phyloP scores from a whole-genome alignment of 495 filamentous ascomycete species.

The Neurospora sp. region DNA sequence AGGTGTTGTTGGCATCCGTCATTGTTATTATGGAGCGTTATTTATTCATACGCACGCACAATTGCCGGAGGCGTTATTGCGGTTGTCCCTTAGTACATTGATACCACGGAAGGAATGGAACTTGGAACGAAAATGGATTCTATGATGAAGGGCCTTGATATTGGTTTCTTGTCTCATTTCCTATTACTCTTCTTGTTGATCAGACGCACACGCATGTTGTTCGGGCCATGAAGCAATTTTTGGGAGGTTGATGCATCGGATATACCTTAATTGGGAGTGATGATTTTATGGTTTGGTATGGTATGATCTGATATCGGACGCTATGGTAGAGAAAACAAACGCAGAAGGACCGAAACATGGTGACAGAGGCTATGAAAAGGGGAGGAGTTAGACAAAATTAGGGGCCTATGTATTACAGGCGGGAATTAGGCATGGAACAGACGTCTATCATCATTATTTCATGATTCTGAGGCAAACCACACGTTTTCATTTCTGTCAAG shows the following conservation, averaged over 20 bases:
- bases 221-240: background rate
- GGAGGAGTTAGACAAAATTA: background rate
- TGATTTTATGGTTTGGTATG: background rate
- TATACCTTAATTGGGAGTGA: background rate
- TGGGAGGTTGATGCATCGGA: background rate
- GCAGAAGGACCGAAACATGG: background rate
- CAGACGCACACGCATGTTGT: background rate
- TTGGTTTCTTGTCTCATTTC: background rate
- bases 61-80: background rate
- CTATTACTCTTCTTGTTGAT: background rate
- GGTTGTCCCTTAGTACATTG: background rate
- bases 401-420: background rate
- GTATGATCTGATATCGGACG: background rate
- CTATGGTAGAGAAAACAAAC: background rate
- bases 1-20: background rate
- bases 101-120: background rate
- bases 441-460: background rate
- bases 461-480: too few relatives aligned
- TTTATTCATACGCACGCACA: background rate
- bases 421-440: background rate
- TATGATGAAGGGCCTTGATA: background rate
- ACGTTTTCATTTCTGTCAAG: too few relatives aligned
- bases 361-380: background rate
- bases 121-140: background rate
- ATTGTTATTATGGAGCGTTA: background rate